Conservation (phyloP, 768 basidiomycete genomes). For the Phylloporus arenicola region DNA sequence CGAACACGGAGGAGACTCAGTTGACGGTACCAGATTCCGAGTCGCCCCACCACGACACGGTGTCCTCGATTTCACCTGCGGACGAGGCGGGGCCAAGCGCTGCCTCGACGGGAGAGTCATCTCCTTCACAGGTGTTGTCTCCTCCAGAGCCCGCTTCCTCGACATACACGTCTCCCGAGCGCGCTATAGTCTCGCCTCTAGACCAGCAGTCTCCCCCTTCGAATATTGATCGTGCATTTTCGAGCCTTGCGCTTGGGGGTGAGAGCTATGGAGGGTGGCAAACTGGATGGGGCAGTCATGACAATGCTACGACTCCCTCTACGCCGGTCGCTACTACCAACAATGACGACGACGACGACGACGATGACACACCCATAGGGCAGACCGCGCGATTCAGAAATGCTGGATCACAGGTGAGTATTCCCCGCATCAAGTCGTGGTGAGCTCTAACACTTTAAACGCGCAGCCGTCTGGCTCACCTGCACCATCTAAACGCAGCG, state of each 20-base stretch:
- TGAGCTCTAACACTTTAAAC: constrained; percentile 1
- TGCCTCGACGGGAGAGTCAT: constrained; percentile 16
- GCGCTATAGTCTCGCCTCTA: constrained; percentile 27
- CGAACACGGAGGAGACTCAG: constrained; percentile 18
- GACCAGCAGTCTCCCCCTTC: constrained; percentile 20
- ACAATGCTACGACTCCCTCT: constrained; percentile 18
- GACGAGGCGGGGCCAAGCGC: constrained; percentile 18
- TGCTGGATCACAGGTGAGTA: constrained; percentile 21
- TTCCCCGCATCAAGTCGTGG: background rate
- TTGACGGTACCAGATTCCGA: constrained; percentile 8
- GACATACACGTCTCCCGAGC: constrained; percentile 19
- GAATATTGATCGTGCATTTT: constrained; percentile 29
- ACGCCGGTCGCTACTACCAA: constrained; percentile 18
- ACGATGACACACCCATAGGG: constrained; percentile 64
- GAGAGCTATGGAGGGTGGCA: constrained; percentile 52
- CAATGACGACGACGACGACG: constrained; percentile 57
- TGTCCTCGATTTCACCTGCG: constrained; percentile 34
- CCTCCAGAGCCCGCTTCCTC: constrained; percentile 12
- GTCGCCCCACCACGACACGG: constrained; percentile 13
- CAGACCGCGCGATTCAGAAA: constrained; percentile 36
- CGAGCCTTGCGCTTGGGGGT: constrained; percentile 45
- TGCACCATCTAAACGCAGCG: constrained; percentile 16
- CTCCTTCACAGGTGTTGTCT: constrained; percentile 4
- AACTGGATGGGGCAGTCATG: constrained; percentile 38
- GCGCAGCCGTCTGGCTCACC: constrained; percentile 16